These are phyloP conservation scores for Emiliania huxleyi DNA, from an alignment of 78 protist genomes.

Conservation along the genomic window DNA sequence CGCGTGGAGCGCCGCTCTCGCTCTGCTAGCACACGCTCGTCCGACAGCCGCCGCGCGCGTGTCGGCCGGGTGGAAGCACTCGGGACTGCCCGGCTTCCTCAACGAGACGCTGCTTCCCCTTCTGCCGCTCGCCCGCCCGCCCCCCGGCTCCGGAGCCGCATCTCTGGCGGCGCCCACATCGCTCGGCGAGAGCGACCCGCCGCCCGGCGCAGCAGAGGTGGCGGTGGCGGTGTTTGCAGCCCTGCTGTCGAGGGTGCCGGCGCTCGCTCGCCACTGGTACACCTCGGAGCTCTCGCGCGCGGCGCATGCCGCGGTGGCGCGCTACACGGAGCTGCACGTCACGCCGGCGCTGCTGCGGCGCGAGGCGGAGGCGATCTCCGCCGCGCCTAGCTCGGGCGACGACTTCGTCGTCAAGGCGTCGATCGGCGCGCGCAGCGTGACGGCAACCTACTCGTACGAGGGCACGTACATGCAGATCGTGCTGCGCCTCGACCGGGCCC, in stretches of 20 bases:
- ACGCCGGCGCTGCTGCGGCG: background rate
- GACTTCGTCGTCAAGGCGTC: background rate
- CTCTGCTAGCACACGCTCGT: background rate
- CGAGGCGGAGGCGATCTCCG: too few species aligned
- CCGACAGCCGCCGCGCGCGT: background rate
- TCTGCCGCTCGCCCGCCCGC: background rate
- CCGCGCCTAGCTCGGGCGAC: background rate
- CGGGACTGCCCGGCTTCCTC: background rate
- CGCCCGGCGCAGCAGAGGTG: too few species aligned
- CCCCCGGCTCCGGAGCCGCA: background rate
- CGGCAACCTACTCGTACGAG: background rate
- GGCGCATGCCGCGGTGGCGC: background rate
- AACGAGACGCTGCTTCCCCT: background rate
- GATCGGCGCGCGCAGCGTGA: background rate
- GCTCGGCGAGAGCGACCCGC: too few species aligned
- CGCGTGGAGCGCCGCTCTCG: background rate
- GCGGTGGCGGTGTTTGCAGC: background rate
- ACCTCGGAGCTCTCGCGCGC: background rate
- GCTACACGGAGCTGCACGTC: background rate
- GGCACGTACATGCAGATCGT: conserved; percentile 12
- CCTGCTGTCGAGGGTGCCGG: background rate
- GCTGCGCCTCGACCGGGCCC: conserved; percentile 42
- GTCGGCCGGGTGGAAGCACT: background rate
- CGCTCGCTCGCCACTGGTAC: conserved; percentile 41
- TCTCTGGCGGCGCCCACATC: background rate